Conservation (phyloP, 768 basidiomycete genomes). For the Psilocybe cubensis region DNA sequence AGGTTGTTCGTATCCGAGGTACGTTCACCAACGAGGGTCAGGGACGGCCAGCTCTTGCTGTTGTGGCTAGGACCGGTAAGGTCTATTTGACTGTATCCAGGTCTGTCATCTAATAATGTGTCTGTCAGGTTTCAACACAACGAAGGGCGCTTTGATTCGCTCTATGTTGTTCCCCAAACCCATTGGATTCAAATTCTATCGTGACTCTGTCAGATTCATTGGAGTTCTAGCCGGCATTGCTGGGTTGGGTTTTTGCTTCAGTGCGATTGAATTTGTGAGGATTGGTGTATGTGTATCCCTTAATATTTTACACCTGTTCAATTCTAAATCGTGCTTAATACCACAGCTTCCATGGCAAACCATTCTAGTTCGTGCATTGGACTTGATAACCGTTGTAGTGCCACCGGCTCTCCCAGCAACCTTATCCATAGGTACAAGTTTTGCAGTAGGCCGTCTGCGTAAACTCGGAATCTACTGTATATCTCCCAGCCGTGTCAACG, state of each 20-base stretch:
- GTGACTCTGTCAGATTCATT: constrained; percentile 90
- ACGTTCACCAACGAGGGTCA: constrained; percentile 53
- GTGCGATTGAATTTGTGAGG: constrained; percentile 88
- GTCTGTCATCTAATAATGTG: not conserved
- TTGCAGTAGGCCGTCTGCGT: constrained; percentile 87
- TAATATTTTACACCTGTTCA: not conserved
- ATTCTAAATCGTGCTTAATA: constrained; percentile 1
- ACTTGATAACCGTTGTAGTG: constrained; percentile 96
- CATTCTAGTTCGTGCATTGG: constrained; percentile 89
- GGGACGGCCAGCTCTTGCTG: constrained; percentile 68
- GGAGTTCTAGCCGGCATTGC: constrained; percentile 91
- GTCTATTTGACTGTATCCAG: not conserved
- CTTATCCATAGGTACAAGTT: constrained; percentile 95
- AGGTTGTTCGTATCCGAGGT: constrained; percentile 84
- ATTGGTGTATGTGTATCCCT: constrained; percentile 67
- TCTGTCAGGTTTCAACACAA: constrained; percentile 84
- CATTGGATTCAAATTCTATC: constrained; percentile 98
- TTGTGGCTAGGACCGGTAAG: constrained; percentile 87
- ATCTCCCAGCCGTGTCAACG: constrained; percentile 92
- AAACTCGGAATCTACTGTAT: constrained; percentile 94
- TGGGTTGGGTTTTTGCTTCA: constrained; percentile 86
- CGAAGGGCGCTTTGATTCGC: constrained; percentile 92
- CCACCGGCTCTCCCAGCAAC: constrained; percentile 98
- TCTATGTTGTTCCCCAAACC: constrained; percentile 99
- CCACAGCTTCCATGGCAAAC: constrained; percentile 84